Base-by-base conservation (phyloP, 805 yeast genomes). In the Candida silvatica region DNA sequence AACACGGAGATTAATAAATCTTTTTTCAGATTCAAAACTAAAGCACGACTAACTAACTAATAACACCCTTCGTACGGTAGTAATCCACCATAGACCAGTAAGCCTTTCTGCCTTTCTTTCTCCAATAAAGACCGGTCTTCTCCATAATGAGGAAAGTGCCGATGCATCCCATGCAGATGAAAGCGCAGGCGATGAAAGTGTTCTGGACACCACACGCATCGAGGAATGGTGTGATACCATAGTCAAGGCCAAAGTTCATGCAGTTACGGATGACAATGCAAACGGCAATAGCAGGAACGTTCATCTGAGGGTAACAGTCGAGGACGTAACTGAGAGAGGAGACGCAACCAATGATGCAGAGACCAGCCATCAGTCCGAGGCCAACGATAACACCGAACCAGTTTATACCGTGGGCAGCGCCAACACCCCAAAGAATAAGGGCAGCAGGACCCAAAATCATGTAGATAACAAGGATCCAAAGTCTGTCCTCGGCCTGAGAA, bases 211-310 rank as follows among this genome's bases (percentile, higher is more conserved):
- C 82, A 35, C 62, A 51, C 42, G 67, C 61, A 3, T 46, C 52
- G 25, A 74, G 59, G 76, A 80, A 77, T n/a, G 75, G 71, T 3
- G 77, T 73, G 38, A 74, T 64, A 20, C 77, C 81, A 39, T 76
- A 77, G 34, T 68, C 69, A 52, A 72, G 66, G 3, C 72, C 78
- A 48, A 77, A 77, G 12, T 73, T 68, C 67, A 75, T 67, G n/a
- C 68, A 56, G 48, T 75, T 75, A 51, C 82, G 64, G 36, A 75
- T 66, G 17, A 77, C 45, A 27, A 76, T 66, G n/a, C 74, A 71
- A 19, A 74, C 68, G 34, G 71, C 77, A 32, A 75, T 67, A 1
- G 74, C 72, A 29, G 68, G 70, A 5, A 71, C 61, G 23, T 67
- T 67, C 58, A 73, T 50, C 36, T 71, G 74, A 37, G 69, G 67